Evolutionary conservation across 176 grass and related monocot species (phyloP), one percentile per base, ranked within the genome.

Genomic region (Puya raimondii): DNA sequence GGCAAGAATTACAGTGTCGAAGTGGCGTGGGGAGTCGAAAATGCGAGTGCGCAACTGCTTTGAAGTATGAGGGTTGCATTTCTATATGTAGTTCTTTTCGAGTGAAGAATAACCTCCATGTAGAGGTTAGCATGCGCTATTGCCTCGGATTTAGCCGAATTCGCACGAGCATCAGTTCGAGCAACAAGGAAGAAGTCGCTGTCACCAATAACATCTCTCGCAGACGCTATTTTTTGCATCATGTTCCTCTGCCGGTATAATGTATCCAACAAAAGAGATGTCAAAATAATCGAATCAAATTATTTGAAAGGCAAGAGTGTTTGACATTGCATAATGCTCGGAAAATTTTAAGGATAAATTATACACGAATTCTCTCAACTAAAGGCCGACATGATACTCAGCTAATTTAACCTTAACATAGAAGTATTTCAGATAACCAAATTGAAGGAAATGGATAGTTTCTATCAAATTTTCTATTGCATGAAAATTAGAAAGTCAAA

Each of bases 111-210:
- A 77, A 85, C 78, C 73, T 85, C 83, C 49, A 85, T 81, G 73
- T 85, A 85, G 64, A 85, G 83, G 54, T 85, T 85, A 21, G 83
- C 83, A 2, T 78, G 83, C 10, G 51, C 23, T 18, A 85, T 85
- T 1, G 83, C 78, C 22, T 81, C 83, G 20, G 53, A 23, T 78
- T 78, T 65, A 23, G 50, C 69, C 6, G 74, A 42, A 29, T 70
- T 74, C 50, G 84, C 74, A n/a, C 74, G 68, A 23, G 84, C 84
- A 73, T 86, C 84, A 22, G 84, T 82, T 2, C 84, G 64, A 50
- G 74, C 84, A 9, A 86, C 79, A 47, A 86, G 65, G 23, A 86
- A 86, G 49, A 86, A 82, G 58, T 86, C 84, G 16, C 11, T 49
- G 25, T 78, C 70, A 15, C 79, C 79, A 51, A 74, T 77, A 1